Percentiles rank a stretch among this genome's conserved stretches.
Conservation (phyloP, 345 rosid genomes). For the Arabidopsis arenosa region DNA sequence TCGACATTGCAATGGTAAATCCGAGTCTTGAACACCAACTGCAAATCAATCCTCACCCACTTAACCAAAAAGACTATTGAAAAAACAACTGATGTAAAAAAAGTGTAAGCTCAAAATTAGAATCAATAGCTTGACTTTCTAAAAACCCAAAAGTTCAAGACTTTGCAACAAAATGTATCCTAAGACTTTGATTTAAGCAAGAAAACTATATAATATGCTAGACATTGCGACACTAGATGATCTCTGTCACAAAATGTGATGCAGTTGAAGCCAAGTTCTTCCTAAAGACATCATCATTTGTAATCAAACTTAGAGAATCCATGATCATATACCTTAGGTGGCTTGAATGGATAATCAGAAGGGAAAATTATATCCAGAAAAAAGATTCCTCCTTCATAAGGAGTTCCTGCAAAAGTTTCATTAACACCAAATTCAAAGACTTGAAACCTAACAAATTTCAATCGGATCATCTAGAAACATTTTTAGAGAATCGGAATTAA, state of each 20-base stretch:
- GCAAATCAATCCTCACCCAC: conserved; percentile 38
- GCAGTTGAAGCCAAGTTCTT: conserved; percentile 6
- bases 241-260: conserved; percentile 20
- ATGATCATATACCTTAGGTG: conserved; percentile 74
- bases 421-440: conserved; percentile 1
- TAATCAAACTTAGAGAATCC: conserved; percentile 3
- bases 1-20: conserved; percentile 95
- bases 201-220: background rate
- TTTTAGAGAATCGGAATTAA: background rate
- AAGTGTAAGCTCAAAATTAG: background rate
- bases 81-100: background rate
- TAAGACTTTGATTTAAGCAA: background rate
- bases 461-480: conserved; percentile 23
- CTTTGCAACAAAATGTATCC: background rate
- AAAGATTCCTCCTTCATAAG: conserved; percentile 87
- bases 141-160: conserved; percentile 1
- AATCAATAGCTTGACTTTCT: background rate
- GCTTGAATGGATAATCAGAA: conserved; percentile 84
- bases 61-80: conserved; percentile 37
- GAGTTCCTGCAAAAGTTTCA: conserved; percentile 60
- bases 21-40: conserved; percentile 87
- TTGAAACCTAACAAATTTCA: background rate
- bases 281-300: conserved; percentile 1
- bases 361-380: conserved; percentile 83
- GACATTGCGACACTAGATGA: background rate